A percentile compares a stretch with the other conserved stretches of the same genome.
phyloP scores from a whole-genome alignment of 2,329 filamentous ascomycete species.

The Sclerotinia nivalis region DNA sequence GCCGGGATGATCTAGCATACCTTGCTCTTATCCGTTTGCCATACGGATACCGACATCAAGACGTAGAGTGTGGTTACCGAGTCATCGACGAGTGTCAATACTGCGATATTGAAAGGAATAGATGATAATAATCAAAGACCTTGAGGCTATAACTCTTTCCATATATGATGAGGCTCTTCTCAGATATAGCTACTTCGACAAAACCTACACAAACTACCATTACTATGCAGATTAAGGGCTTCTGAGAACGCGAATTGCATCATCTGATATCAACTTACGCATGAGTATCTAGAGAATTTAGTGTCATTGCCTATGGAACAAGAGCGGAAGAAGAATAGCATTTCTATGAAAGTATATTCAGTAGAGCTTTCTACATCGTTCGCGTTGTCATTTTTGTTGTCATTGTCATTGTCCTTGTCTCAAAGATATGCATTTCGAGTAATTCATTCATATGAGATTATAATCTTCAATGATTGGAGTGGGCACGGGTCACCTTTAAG shows the following conservation, averaged over 20 bases:
- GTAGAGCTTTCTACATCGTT: not conserved
- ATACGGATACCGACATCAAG: conserved; percentile 9
- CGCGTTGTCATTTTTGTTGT: not conserved
- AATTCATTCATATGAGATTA: not conserved
- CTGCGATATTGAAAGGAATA: not conserved
- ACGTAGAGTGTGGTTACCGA: conserved; percentile 1
- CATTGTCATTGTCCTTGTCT: not conserved
- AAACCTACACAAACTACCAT: not conserved
- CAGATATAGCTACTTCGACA: not conserved
- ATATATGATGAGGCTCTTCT: not conserved
- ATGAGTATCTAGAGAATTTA: not conserved
- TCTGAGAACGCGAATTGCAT: not conserved
- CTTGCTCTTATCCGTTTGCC: conserved; percentile 8
- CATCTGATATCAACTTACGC: not conserved
- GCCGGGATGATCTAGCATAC: not conserved
- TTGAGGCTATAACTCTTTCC: not conserved
- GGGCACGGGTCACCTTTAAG: not conserved
- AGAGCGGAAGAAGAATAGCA: not conserved
- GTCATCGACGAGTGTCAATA: conserved; percentile 9
- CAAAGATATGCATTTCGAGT: not conserved
- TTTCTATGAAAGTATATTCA: not conserved
- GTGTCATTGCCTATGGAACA: no score
- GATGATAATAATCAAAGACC: not conserved
- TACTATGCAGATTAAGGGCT: not conserved
- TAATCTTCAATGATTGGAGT: not conserved